These are phyloP conservation scores for Sclerotinia borealis DNA, from an alignment of 2,329 filamentous ascomycete species.

Conservation along the genomic window DNA sequence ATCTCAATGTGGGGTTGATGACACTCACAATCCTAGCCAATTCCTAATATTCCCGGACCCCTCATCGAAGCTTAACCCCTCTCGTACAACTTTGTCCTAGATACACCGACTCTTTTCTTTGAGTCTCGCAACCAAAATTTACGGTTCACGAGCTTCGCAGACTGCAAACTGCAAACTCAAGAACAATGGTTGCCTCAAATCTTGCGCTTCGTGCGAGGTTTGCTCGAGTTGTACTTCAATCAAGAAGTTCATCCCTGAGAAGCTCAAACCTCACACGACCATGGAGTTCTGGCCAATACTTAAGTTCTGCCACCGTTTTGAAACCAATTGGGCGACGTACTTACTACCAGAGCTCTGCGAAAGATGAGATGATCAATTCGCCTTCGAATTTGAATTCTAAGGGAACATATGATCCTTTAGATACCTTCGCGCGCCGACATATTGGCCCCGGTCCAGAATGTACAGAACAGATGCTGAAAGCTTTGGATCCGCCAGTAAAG, in stretches of 20 bases:
- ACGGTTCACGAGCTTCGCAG: neutral
- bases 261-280: slow-evolving; percentile 20
- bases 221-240: slow-evolving; percentile 19
- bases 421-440: slow-evolving; percentile 70
- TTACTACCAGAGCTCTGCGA: slow-evolving; percentile 31
- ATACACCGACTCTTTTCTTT: neutral
- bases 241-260: slow-evolving; percentile 15
- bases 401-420: slow-evolving; percentile 41
- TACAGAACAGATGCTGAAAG: slow-evolving; percentile 71
- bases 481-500: slow-evolving; percentile 65
- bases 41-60: slow-evolving; percentile 22
- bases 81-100: neutral
- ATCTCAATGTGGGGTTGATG: slow-evolving; percentile 1
- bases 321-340: slow-evolving; percentile 24
- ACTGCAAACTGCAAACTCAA: slow-evolving; percentile 5
- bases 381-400: slow-evolving; percentile 20
- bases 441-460: slow-evolving; percentile 74
- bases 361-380: slow-evolving; percentile 25
- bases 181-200: slow-evolving; percentile 25
- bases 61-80: slow-evolving; percentile 15
- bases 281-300: slow-evolving; percentile 22
- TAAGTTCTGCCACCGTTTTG: slow-evolving; percentile 12
- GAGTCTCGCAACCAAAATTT: neutral
- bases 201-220: slow-evolving; percentile 24
- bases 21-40: neutral